phyloP scores from a whole-genome alignment of 306 rosid genomes.

The Nissolia schottii region DNA sequence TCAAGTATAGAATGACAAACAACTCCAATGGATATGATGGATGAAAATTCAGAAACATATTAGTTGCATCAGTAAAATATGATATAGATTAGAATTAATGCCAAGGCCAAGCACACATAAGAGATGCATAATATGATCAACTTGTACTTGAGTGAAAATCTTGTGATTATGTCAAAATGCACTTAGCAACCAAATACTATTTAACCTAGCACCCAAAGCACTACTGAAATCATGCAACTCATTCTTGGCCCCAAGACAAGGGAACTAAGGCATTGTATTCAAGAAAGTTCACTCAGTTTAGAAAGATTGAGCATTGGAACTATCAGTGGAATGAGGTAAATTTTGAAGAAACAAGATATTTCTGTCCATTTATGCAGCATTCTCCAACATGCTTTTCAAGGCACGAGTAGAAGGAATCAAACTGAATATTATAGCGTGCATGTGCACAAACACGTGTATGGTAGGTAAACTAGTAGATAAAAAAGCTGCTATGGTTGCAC shows the following conservation, averaged over 20 bases:
- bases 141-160: background rate
- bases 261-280: slow-evolving; percentile 1
- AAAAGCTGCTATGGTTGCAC: background rate
- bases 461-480: background rate
- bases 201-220: background rate
- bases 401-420: background rate
- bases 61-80: background rate
- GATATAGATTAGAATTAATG: background rate
- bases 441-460: background rate
- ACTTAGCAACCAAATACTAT: background rate
- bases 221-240: background rate
- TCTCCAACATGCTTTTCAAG: background rate
- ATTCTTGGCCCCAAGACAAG: background rate
- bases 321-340: background rate
- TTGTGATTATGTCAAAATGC: background rate
- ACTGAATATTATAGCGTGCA: background rate
- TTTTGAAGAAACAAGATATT: background rate
- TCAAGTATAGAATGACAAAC: background rate
- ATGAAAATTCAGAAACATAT: background rate
- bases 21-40: background rate
- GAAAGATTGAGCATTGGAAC: background rate
- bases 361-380: background rate
- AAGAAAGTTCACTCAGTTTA: background rate
- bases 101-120: background rate
- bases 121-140: background rate